Base-by-base conservation (phyloP, 805 yeast species). In the Ogataea dorogensis region DNA sequence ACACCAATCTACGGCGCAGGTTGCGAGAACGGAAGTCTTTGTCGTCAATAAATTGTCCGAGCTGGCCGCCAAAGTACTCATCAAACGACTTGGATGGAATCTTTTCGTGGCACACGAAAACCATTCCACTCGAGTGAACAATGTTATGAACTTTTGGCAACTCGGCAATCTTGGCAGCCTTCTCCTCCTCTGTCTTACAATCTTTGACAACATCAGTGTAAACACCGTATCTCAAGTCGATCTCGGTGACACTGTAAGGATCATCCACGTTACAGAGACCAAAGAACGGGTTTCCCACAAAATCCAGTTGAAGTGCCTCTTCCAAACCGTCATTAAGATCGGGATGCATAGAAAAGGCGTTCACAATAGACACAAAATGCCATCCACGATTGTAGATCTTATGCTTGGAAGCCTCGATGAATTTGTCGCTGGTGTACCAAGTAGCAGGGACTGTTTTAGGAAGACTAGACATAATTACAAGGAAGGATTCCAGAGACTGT, bases 321-420 rank as follows among this genome's bases (percentile, higher is more conserved):
- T 31, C 23, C 7, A 34, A 26, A 4, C 47, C 50, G 19, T 44
- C 50, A 18, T 49, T 44, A 15, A 33, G 26, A 3, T 29, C 32
- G 8, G 50, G 49, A 25, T 42, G 37, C 25, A 31, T 42, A 9
- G 36, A 30, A 20, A 53, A 54, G 3, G 53, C 44, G 28, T 43
- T 46, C 16, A 56, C 34, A 7, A 47, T 33, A 13, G 46, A 24
- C 7, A 53, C 40, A 31, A 54, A 55, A 33, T 51, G 56, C 62
- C 62, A 57, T 14, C 59, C 60, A 19, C 51, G 46, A 39, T 53
- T 46, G 25, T 47, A 56, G 21, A 56, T 44, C 21, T 47, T 39
- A 11, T 46, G 43, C 27, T 36, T 44, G 7, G 54, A 49, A 14
- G 44, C 36, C 17, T 47, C 42, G 5, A 56, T 22, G 17, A 56